Conservation (phyloP, 2,329 filamentous ascomycete genomes). For the Colletotrichum destructivum region DNA sequence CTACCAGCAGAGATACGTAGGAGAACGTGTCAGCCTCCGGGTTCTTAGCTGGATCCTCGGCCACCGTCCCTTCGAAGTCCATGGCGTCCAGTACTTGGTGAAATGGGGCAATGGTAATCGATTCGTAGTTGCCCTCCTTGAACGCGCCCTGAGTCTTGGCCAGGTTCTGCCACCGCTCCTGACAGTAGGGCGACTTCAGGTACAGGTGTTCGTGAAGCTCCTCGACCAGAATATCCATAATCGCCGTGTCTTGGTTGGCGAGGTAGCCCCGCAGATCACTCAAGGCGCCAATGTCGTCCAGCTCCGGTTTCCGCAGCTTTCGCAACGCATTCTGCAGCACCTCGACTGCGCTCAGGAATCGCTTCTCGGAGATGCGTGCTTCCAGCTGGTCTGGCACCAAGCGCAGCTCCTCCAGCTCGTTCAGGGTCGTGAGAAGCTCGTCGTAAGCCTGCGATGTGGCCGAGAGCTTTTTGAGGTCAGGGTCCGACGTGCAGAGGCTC, state of each 20-base stretch:
- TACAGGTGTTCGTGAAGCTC: conserved; percentile 98
- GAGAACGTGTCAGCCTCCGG: conserved; percentile 96
- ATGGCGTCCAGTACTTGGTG: conserved; percentile 72
- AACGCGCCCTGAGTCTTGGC: conserved; percentile 75
- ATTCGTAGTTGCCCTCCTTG: conserved; percentile 64
- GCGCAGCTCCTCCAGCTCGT: conserved; percentile 89
- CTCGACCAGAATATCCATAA: conserved; percentile 97
- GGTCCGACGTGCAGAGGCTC: conserved; percentile 87
- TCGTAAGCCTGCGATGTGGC: conserved; percentile 92
- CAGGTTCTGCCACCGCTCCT: conserved; percentile 93
- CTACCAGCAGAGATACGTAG: conserved; percentile 89
- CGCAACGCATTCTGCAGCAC: conserved; percentile 89
- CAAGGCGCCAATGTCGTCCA: conserved; percentile 92
- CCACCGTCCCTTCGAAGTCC: conserved; percentile 73
- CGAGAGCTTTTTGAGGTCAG: conserved; percentile 91
- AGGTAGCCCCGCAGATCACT: conserved; percentile 90
- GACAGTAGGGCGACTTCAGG: conserved; percentile 96
- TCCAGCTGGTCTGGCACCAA: conserved; percentile 93
- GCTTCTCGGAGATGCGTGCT: conserved; percentile 94
- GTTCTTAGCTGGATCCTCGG: conserved; percentile 92
- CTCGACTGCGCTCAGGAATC: conserved; percentile 93
- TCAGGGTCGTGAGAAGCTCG: conserved; percentile 85
- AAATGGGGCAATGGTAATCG: conserved; percentile 66
- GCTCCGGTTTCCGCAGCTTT: conserved; percentile 86
- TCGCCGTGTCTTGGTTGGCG: conserved; percentile 89